Evolutionary conservation across 805 yeast genomes (phyloP), one percentile per base, ranked within the genome.

Genomic region (Phaffomyces thermotolerans): DNA sequence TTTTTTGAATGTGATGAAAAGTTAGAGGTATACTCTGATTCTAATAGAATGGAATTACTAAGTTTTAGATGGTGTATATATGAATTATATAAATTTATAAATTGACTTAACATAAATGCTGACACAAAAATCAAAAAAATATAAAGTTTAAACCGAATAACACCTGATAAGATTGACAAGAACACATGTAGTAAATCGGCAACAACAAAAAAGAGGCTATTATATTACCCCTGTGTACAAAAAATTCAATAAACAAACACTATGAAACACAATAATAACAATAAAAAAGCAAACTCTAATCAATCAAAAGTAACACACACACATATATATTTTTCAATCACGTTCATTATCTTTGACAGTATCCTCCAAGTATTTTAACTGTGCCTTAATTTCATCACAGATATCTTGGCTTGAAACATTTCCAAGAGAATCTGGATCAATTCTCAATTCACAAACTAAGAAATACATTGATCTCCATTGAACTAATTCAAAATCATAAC

Each of bases 381-480:
- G 84, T 20, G 60, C 66, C 12, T 51, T 41, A n/a, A 79, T 64
- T 52, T 78, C 84, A 18, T 52, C 49, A 56, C 84, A 79, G 18
- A 78, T 64, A 9, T 65, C 72, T 2, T 51, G 50, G 34, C 71
- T 57, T 45, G 64, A 63, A 15, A 72, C 64, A 4, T 68, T 64
- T 25, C 65, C 60, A 52, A 74, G 77, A 9, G 68, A 64, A 13
- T 67, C 69, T 9, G 78, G 58, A 10, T 71, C 60, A 34, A 77
- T 57, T 31, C 71, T 65, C 44, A 70, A 51, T 33, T 75, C 78
- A 57, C 86, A 79, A 14, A 79, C 57, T 34, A 78, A 63, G 47
- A 66, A 66, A 39, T 70, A 65, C 83, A 79, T 77, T 42, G 72
- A 72, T 42, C 65, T 60, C 84, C 84, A 79, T 50, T 75, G 78